Base-by-base conservation (phyloP, 371 early-diverging fungal species). In the Mortierella sp. region DNA sequence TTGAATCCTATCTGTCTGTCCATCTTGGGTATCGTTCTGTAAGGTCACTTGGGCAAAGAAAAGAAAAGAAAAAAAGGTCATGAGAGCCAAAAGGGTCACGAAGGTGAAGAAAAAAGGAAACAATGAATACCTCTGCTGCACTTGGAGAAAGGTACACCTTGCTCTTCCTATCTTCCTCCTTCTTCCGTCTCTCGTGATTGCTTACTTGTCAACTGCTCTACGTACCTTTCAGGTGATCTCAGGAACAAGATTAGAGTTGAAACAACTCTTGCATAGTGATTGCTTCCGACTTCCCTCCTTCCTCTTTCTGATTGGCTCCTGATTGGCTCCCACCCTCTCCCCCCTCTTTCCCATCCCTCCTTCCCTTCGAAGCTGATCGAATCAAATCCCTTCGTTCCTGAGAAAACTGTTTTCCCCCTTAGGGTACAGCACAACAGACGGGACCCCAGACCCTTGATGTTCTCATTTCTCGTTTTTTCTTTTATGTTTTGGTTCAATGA, bases 201-300 rank as follows among this genome's bases (percentile, higher is more conserved):
- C 42, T 38, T 38, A 1, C 42, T 38, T 38, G 42, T 38, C 42
- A 38, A 38, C 42, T 38, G 5, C 42, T 38, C 1, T 38, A 38
- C 5, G 42, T 38, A 38, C 42, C 5, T 38, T 38, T 38, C 42
- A 38, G 42, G 42, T 55, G 50, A 50, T 50, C 3, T 50, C 50
- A 50, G 50, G 50, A 50, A 50, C 68, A 65, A 65, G 24, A 65
- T 68, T 68, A 68, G 38, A 38, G 68, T 68, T 42, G 28, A 31
- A 28, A 60, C 60, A 31, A 7, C 60, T 11, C 14, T 60, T 28
- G 14, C 31, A 28, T 60, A 28, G 6, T 60, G 16, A 26, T 28
- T 26, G 63, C 19, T 68, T 42, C 24, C 38, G 68, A 68, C 34
- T 34, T 38, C 21, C 68, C 11, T 24, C 42, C 11, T 24, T 8